phyloP scores from a whole-genome alignment of 2,329 filamentous ascomycete species.

The Metarhizium humberi region DNA sequence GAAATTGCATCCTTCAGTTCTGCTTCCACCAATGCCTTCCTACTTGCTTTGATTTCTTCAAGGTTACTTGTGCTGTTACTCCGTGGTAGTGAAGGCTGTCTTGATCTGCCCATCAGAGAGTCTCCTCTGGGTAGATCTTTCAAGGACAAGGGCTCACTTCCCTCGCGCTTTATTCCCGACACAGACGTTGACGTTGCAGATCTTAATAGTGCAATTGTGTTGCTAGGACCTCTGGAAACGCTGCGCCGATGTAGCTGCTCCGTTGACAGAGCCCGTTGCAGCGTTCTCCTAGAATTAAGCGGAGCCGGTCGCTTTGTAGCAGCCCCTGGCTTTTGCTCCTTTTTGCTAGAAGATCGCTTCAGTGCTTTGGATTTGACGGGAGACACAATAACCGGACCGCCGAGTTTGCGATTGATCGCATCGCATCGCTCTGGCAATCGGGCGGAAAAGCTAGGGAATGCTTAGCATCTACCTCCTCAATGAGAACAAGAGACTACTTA shows the following conservation, averaged over 20 bases:
- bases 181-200: constrained; percentile 56
- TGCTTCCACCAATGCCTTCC: constrained; percentile 57
- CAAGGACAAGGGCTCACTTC: constrained; percentile 47
- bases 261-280: constrained; percentile 55
- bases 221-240: constrained; percentile 47
- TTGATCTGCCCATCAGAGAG: constrained; percentile 29
- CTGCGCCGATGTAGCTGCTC: constrained; percentile 45
- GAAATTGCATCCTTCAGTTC: constrained; percentile 67
- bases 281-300: constrained; percentile 35
- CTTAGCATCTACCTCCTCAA: constrained; percentile 22
- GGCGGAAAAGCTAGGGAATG: constrained; percentile 52
- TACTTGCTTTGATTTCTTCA: constrained; percentile 50
- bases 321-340: constrained; percentile 41
- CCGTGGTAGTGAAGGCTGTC: constrained; percentile 24
- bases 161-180: constrained; percentile 57
- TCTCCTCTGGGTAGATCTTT: constrained; percentile 39
- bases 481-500: constrained; percentile 28
- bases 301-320: constrained; percentile 37
- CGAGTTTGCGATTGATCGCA: constrained; percentile 64
- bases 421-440: constrained; percentile 65
- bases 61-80: constrained; percentile 39
- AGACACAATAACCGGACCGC: constrained; percentile 56
- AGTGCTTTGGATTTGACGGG: constrained; percentile 39
- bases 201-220: constrained; percentile 54
- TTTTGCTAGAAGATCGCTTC: constrained; percentile 31